Conservation (phyloP, 140 eudicot species). For the Ambrosia hybrid region DNA sequence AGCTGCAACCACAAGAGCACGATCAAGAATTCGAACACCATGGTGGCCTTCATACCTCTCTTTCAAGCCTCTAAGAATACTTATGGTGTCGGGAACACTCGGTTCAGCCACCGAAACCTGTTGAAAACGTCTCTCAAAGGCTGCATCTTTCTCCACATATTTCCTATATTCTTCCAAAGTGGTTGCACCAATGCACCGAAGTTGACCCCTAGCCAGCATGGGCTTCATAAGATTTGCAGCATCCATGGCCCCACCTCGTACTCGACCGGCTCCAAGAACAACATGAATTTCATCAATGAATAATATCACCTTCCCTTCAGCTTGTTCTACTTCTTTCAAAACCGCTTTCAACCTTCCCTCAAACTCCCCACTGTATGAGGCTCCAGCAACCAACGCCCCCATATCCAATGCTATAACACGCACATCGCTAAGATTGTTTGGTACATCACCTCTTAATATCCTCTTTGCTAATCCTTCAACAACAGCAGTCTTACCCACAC, state of each 20-base stretch:
- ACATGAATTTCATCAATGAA: constrained; percentile 90
- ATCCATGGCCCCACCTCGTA: constrained; percentile 80
- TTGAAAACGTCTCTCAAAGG: constrained; percentile 92
- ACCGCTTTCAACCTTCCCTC: constrained; percentile 86
- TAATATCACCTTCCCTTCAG: constrained; percentile 81
- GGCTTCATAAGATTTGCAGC: constrained; percentile 91
- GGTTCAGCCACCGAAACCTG: constrained; percentile 97
- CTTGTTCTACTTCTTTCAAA: constrained; percentile 86
- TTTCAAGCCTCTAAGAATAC: constrained; percentile 73
- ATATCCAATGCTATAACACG: constrained; percentile 76
- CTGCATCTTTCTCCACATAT: constrained; percentile 94
- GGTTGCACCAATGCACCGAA: constrained; percentile 88
- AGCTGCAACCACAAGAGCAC: constrained; percentile 16
- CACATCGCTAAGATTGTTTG: constrained; percentile 80
- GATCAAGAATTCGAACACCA: constrained; percentile 21
- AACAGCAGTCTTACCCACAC: constrained; percentile 93
- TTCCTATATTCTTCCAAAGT: constrained; percentile 85
- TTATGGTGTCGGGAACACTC: constrained; percentile 69
- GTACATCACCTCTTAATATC: constrained; percentile 79
- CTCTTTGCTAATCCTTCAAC: constrained; percentile 95
- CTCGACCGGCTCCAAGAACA: constrained; percentile 87
- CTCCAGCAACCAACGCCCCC: constrained; percentile 93
- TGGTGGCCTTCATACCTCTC: constrained; percentile 51
- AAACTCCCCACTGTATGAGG: constrained; percentile 82
- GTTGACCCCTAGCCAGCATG: constrained; percentile 94